Conservation (phyloP, 2,329 filamentous ascomycete genomes). For the Fusarium dimerum region DNA sequence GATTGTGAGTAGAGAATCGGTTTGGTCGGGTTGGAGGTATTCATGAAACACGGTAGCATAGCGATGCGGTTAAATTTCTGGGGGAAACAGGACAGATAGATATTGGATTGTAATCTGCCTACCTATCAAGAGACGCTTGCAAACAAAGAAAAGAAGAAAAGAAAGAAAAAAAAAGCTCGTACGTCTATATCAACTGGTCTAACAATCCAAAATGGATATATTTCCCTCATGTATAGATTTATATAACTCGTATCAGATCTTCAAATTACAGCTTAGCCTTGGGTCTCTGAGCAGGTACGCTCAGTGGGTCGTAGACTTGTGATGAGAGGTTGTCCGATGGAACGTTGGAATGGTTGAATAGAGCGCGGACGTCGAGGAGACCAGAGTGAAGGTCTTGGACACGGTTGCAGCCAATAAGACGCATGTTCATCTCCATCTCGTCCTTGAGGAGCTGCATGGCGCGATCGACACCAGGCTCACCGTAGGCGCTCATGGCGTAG, state of each 20-base stretch:
- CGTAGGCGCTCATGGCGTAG: constrained; percentile 94
- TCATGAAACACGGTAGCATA: constrained; percentile 11
- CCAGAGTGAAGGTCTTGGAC: constrained; percentile 78
- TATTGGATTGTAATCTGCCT: constrained; percentile 7
- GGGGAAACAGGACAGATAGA: neutral
- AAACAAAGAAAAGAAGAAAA: constrained; percentile 6
- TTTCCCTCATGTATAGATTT: neutral
- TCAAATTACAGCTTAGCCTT: constrained; percentile 51
- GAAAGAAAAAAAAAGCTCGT: constrained; percentile 7
- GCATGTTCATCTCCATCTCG: constrained; percentile 99
- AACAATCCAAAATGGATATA: constrained; percentile 2
- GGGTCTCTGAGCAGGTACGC: constrained; percentile 51
- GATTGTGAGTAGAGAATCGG: constrained; percentile 45
- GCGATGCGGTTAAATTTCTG: constrained; percentile 4
- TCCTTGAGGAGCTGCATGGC: constrained; percentile 93
- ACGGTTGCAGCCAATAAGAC: constrained; percentile 77
- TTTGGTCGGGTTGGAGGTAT: neutral
- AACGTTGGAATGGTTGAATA: constrained; percentile 56
- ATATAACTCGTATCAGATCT: neutral
- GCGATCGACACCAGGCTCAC: constrained; percentile 80
- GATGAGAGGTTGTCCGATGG: constrained; percentile 50
- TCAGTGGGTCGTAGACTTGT: constrained; percentile 56
- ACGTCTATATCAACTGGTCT: constrained; percentile 13
- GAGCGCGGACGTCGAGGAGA: constrained; percentile 74
- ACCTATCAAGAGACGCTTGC: constrained; percentile 10